phyloP scores from a whole-genome alignment of 2,329 filamentous ascomycete species.

The Alternaria tenuissima region DNA sequence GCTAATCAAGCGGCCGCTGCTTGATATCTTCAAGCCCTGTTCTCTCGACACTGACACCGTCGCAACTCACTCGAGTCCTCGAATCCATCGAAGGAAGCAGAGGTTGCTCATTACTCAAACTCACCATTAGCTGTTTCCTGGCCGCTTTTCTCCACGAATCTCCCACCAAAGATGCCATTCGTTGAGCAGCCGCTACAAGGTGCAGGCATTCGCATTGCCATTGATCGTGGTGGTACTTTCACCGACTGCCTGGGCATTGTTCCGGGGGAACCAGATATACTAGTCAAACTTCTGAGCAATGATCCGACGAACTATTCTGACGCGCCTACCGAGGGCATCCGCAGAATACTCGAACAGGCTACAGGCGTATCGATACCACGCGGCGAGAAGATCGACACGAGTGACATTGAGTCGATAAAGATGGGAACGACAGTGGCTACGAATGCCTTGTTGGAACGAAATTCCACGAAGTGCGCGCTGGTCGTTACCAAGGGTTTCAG shows the following conservation, averaged over 20 bases:
- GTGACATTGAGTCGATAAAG: conserved; percentile 27
- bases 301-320: conserved; percentile 43
- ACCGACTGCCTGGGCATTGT: conserved; percentile 35
- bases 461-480: conserved; percentile 20
- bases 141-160: too few relatives aligned
- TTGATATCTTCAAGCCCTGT: not conserved
- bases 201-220: conserved; percentile 25
- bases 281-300: conserved; percentile 42
- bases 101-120: too few relatives aligned
- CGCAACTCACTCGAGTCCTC: not conserved
- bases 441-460: conserved; percentile 35
- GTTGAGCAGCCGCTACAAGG: conserved; percentile 10
- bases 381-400: conserved; percentile 30
- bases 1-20: not conserved
- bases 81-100: not conserved
- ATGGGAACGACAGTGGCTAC: conserved; percentile 38
- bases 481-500: conserved; percentile 31
- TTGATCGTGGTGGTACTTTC: conserved; percentile 43
- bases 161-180: conserved; percentile 13
- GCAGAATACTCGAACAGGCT: conserved; percentile 38
- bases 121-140: too few relatives aligned
- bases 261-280: conserved; percentile 32
- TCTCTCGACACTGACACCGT: not conserved
- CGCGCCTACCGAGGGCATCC: conserved; percentile 46
- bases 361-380: conserved; percentile 26